Evolutionary conservation across 2,329 filamentous ascomycete genomes (phyloP).

Genomic region (Cladophialophora carrionii): DNA sequence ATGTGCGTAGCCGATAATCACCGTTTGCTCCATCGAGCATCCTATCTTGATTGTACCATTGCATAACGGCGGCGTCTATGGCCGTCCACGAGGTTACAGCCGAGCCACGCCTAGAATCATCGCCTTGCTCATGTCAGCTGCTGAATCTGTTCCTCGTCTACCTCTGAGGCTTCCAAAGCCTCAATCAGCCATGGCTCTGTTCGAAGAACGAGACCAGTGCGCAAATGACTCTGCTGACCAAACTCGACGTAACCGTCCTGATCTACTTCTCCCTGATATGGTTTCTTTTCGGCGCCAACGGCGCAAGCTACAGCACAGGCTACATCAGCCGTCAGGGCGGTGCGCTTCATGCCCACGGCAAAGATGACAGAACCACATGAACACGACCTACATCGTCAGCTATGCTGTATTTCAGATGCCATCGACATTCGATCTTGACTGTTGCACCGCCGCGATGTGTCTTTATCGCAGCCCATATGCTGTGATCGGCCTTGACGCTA

Average conservation of each 20-base stretch:
- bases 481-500: constrained; percentile 52
- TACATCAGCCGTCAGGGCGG: constrained; percentile 52
- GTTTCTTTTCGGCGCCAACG: constrained; percentile 54
- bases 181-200: constrained; percentile 5
- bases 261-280: constrained; percentile 54
- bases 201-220: neutral
- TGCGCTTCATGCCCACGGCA: constrained; percentile 46
- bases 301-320: constrained; percentile 50
- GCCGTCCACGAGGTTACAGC: neutral
- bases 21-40: neutral
- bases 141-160: neutral
- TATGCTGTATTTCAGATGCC: constrained; percentile 54
- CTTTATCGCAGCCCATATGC: constrained; percentile 50
- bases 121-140: neutral
- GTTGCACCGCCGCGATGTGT: constrained; percentile 48
- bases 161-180: neutral
- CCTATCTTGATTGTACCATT: neutral
- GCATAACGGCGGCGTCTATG: neutral
- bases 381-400: constrained; percentile 44
- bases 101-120: neutral
- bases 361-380: constrained; percentile 51
- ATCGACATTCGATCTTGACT: constrained; percentile 48
- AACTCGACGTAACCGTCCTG: constrained; percentile 50
- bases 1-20: neutral
- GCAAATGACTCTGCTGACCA: constrained; percentile 41